Evolutionary conservation across 345 rosid genomes (phyloP).

Genomic region (Geranium rotundifolium): DNA sequence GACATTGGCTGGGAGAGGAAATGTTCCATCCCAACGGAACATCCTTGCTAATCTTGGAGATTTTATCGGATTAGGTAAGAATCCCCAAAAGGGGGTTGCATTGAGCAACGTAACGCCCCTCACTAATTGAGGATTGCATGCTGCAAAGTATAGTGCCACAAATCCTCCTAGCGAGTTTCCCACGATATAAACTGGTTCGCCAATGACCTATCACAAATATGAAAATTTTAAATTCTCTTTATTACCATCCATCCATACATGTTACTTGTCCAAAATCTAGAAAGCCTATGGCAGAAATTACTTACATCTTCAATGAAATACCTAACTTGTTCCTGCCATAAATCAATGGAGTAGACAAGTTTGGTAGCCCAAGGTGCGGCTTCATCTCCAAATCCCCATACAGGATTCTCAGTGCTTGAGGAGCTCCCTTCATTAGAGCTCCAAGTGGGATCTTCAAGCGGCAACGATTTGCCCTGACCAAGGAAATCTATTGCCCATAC

Average conservation of each 20-base stretch:
- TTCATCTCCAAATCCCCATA: slow-evolving; percentile 89
- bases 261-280: too few species aligned
- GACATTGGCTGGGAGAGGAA: slow-evolving; percentile 71
- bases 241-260: background rate
- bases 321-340: slow-evolving; percentile 79
- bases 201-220: slow-evolving; percentile 46
- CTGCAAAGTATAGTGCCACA: slow-evolving; percentile 79
- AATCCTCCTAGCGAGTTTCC: slow-evolving; percentile 96
- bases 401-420: slow-evolving; percentile 12
- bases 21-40: slow-evolving; percentile 84
- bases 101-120: slow-evolving; percentile 85
- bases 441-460: slow-evolving; percentile 61
- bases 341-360: slow-evolving; percentile 72
- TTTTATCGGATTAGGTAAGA: slow-evolving; percentile 69
- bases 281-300: background rate
- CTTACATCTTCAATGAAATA: slow-evolving; percentile 67
- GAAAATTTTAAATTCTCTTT: too few species aligned
- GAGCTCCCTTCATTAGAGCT: slow-evolving; percentile 16
- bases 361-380: slow-evolving; percentile 68
- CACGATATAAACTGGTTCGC: slow-evolving; percentile 80
- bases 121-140: slow-evolving; percentile 68
- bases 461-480: slow-evolving; percentile 85
- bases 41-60: slow-evolving; percentile 62
- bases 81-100: slow-evolving; percentile 99
- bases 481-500: slow-evolving; percentile 95